Evolutionary conservation across 805 yeast genomes (phyloP), one percentile per base, ranked within the genome.

Genomic region (Brettanomyces bruxellensis): DNA sequence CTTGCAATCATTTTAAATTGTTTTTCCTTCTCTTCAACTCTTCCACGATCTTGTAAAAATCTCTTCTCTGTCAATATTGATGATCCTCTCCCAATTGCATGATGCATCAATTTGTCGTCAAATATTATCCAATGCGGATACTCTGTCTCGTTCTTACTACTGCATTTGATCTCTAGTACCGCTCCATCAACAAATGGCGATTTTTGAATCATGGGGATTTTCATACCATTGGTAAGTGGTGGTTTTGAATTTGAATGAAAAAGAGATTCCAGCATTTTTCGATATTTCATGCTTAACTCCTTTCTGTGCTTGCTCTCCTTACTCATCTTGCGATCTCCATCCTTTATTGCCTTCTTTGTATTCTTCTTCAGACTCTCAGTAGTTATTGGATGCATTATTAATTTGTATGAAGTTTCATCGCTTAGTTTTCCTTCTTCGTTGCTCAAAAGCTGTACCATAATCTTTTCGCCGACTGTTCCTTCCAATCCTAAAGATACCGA

Each of bases 401-500:
- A 23, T 30, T 24, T 25, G 38, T 11, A 11, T 6, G 32, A 7
- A 6, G 14, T 11, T 6, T 14, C 14, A 25, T 22, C 11, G 34
- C 9, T 13, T 8, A 25, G 36, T 13, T 9, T 28, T 6, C 11
- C 9, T 28, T 28, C 32, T 7, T 37, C 41, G n/a, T 9, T 6
- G 9, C 35, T 18, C 25, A 43, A 23, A 46, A 55, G 50, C 41
- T 78, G 79, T 7, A 87, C 51, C 4, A 73, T 66, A 3, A 84
- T 62, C 28, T 78, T 64, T 47, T 71, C 69, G 0, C 90, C 91
- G 6, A 78, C 67, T 1, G 68, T 54, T 13, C 58, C 52, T 34
- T 72, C 73, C 1, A 78, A 63, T 0, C 79, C 78, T 25, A 86
- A 66, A 0, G 89, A 79, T 22, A 72, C 62, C 0, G 86, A 71